Evolutionary conservation across 1,139 yeast genomes (phyloP).

Genomic region (Sugiyamaella pinicola): DNA sequence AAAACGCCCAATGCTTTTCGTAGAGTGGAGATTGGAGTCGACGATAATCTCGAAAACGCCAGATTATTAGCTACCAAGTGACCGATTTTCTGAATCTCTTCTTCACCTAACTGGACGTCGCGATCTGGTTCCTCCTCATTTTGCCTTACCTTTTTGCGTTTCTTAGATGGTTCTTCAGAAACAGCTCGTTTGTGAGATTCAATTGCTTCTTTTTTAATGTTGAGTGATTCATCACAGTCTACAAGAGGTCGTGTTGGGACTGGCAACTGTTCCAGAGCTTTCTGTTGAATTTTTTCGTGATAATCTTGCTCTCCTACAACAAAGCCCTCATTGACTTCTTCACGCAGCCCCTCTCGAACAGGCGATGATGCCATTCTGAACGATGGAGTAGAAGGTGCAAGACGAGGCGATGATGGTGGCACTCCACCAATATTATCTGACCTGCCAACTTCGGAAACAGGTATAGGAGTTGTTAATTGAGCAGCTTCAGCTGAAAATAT

Average conservation of each 20-base stretch:
- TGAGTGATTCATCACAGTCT: constrained; percentile 5
- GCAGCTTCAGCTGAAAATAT: constrained; percentile 9
- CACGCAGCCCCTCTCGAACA: not conserved
- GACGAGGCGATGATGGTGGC: constrained; percentile 4
- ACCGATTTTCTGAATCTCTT: constrained; percentile 53
- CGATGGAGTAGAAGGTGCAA: constrained; percentile 15
- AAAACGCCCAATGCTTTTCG: constrained; percentile 51
- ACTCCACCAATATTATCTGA: not conserved
- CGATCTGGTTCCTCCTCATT: constrained; percentile 35
- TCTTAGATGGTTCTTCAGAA: constrained; percentile 14
- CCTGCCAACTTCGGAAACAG: not conserved
- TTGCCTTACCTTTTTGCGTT: constrained; percentile 5
- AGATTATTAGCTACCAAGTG: constrained; percentile 72
- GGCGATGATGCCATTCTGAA: constrained; percentile 3
- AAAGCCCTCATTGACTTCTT: too few relatives aligned
- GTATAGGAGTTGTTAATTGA: constrained; percentile 11
- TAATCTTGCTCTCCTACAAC: too few relatives aligned
- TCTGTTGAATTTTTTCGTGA: too few relatives aligned
- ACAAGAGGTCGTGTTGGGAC: not conserved
- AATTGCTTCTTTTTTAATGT: constrained; percentile 8
- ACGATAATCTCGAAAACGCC: constrained; percentile 85
- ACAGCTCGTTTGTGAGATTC: constrained; percentile 7
- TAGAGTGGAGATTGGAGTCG: constrained; percentile 76
- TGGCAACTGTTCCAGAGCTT: not conserved
- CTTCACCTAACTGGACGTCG: constrained; percentile 34